Evolutionary conservation across 352 stramenopile species (phyloP), one percentile per base, ranked within the genome.

Genomic region (Pythium sp.): DNA sequence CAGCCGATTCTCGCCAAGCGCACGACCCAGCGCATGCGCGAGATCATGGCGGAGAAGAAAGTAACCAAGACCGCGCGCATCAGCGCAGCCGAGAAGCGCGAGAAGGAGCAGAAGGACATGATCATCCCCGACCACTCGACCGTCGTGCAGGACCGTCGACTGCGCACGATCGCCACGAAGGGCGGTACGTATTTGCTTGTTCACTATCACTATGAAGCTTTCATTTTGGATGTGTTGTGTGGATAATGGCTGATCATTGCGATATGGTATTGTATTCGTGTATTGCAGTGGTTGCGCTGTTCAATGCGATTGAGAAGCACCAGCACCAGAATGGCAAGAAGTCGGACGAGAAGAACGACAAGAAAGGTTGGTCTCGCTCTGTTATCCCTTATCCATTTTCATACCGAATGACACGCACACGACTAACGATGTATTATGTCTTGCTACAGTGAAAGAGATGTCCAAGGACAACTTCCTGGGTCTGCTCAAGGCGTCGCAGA

Each of bases 291-390:
- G 87, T 95, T 18, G 85, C 87, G 32, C 69, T 95, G 28, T 95
- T 95, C 66, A 95, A 95, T 62, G 87, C 87, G 14, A 95, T 95
- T 59, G 75, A 88, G 57, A 94, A 93, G 77, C 87, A 95, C 68
- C 87, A 95, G 73, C 84, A 95, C 66, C 77, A 85, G 57, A 73
- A 41, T n/a, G 82, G 80, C 64, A 80, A 73, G 71, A 84, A 81
- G 56, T 71, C 77, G 61, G 74, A 83, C 24, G 76, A 89, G 24
- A 89, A 84, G 74, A 78, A 81, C 38, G 79, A 91, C 65, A 91
- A 92, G 71, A 92, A 89, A 75, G 81, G 79, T 74, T 53, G 6
- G 47, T 54, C 18, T 30, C 11, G 36, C 20, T 28, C 15, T 32
- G 12, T 32, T 70, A 47, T 7, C 15, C 41, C 15, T 8, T 15